phyloP scores from a whole-genome alignment of 768 basidiomycete genomes.

The Daedaleopsis nitida region DNA sequence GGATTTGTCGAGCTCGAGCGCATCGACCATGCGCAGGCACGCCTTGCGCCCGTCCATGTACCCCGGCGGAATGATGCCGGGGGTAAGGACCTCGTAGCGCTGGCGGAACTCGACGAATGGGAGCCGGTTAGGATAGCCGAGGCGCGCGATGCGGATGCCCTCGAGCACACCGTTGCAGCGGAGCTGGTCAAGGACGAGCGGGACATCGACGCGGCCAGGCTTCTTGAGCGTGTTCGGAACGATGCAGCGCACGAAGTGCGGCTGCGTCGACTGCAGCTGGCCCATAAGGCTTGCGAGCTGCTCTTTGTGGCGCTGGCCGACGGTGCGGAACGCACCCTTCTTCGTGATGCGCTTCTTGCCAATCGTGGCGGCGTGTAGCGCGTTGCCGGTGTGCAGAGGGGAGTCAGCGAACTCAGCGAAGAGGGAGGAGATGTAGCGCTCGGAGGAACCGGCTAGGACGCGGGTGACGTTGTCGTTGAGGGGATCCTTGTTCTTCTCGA shows the following conservation, averaged over 20 bases:
- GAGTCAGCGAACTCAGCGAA: constrained; percentile 80
- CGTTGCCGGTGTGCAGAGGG: constrained; percentile 36
- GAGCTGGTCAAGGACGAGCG: constrained; percentile 93
- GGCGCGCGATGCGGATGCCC: constrained; percentile 95
- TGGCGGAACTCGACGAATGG: constrained; percentile 98
- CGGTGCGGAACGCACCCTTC: constrained; percentile 96
- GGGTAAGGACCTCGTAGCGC: constrained; percentile 94
- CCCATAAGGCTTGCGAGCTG: constrained; percentile 90
- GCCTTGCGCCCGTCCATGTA: constrained; percentile 99
- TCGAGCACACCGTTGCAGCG: constrained; percentile 99
- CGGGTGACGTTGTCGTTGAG: constrained; percentile 94
- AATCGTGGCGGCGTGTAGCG: constrained; percentile 37
- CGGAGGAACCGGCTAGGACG: constrained; percentile 79
- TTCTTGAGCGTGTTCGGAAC: constrained; percentile 93
- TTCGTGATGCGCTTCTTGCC: constrained; percentile 78
- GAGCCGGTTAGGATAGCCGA: constrained; percentile 95
- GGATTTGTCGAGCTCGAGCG: constrained; percentile 82
- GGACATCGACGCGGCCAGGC: constrained; percentile 88
- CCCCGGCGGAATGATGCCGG: constrained; percentile 88
- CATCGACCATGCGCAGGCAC: constrained; percentile 86
- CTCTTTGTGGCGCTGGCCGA: constrained; percentile 94
- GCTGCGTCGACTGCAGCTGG: constrained; percentile 91
- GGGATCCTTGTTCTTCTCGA: constrained; percentile 99
- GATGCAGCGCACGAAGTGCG: constrained; percentile 98
- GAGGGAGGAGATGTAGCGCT: constrained; percentile 78